Conservation (phyloP, 1,139 yeast species). For the Petasospora fabianii region DNA sequence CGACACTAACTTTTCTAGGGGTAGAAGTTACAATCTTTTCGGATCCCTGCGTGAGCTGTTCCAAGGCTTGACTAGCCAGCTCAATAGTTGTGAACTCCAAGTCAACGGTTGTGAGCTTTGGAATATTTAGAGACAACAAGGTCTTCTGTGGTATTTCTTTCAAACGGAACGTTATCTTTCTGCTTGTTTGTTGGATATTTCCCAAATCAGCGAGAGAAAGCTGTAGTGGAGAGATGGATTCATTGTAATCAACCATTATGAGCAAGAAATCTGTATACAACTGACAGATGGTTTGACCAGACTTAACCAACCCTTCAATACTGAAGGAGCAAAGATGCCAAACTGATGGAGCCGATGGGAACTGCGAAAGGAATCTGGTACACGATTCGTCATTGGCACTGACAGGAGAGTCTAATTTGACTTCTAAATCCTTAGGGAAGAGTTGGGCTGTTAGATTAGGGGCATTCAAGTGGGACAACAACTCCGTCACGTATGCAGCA, state of each 20-base stretch:
- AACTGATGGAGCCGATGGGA: conserved; percentile 8
- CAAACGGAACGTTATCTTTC: conserved; percentile 9
- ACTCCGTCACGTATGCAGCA: conserved; percentile 21
- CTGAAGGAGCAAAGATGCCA: conserved; percentile 9
- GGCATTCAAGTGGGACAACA: conserved; percentile 21
- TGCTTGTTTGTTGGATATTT: conserved; percentile 2
- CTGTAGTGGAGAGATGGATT: conserved; percentile 21
- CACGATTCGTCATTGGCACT: conserved; percentile 22
- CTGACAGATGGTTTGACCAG: conserved; percentile 17
- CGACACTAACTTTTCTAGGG: conserved; percentile 23
- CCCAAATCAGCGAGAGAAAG: conserved; percentile 12
- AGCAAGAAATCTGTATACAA: conserved; percentile 12
- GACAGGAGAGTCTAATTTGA: conserved; percentile 11
- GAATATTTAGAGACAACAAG: conserved; percentile 10
- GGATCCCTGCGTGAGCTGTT: no score
- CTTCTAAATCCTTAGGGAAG: neutral
- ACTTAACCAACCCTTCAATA: conserved; percentile 7
- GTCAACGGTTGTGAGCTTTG: conserved; percentile 4
- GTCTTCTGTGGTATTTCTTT: conserved; percentile 13
- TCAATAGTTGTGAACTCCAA: conserved; percentile 24
- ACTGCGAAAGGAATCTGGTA: conserved; percentile 11
- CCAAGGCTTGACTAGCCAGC: no score
- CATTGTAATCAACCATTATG: conserved; percentile 15
- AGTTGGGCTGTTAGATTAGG: conserved; percentile 4
- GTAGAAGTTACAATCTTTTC: conserved; percentile 16